A percentile compares a stretch with the other conserved stretches of the same genome.
phyloP scores from a whole-genome alignment of 306 rosid species.

The Dryas octopetala region DNA sequence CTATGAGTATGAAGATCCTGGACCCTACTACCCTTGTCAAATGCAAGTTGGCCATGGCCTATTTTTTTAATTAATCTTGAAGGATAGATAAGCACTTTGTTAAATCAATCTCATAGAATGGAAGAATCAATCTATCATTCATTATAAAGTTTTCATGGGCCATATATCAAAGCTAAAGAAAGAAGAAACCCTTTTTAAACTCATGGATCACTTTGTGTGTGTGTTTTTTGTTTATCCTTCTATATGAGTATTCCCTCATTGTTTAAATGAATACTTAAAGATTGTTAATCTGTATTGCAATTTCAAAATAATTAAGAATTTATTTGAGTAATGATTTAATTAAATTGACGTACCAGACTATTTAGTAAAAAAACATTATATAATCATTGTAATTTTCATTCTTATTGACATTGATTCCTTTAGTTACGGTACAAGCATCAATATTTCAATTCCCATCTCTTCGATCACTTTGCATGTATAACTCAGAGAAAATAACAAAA shows the following conservation, averaged over 20 bases:
- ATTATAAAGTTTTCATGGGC: conserved; percentile 1
- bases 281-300: background rate
- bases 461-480: conserved; percentile 16
- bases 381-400: conserved; percentile 23
- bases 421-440: conserved; percentile 30
- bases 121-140: conserved; percentile 15
- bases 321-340: too few relatives aligned
- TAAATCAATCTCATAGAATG: conserved; percentile 25
- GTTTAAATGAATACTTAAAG: background rate
- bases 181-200: conserved; percentile 6
- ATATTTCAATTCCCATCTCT: conserved; percentile 33
- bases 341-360: too few relatives aligned
- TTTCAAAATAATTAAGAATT: background rate
- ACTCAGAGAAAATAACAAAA: conserved; percentile 12
- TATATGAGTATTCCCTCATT: background rate
- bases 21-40: conserved; percentile 50
- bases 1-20: conserved; percentile 17
- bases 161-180: conserved; percentile 5
- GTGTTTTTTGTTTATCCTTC: conserved; percentile 5
- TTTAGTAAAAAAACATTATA: background rate
- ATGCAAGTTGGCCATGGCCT: conserved; percentile 35
- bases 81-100: conserved; percentile 44
- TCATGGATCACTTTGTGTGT: conserved; percentile 15
- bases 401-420: conserved; percentile 16
- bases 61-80: conserved; percentile 32